Base-by-base conservation (phyloP, 805 yeast species). In the Candida boleticola region DNA sequence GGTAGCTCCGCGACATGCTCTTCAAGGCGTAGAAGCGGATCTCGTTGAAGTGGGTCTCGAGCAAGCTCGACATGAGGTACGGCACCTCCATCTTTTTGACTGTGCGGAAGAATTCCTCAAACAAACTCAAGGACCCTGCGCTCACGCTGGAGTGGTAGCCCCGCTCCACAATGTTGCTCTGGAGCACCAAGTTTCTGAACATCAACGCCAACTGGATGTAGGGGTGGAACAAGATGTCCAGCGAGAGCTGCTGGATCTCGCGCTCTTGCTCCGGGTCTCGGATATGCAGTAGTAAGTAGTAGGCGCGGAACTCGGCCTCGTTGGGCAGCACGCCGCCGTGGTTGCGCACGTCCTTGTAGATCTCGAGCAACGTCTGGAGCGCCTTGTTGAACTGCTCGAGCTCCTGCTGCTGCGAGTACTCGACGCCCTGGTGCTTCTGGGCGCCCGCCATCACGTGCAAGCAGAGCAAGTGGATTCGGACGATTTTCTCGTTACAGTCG, bases 331-430 rank as follows among this genome's bases (percentile, higher is more conserved):
- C 46, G 0, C 87, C 81, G 1, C 89, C 92, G 44, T 76, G 73
- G 21, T 82, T 78, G 34, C 95, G 70, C 9, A 83, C 82, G 54
- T 86, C 96, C 42, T 80, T 79, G 55, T 93, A 93, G 58, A 89
- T 86, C 57, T 93, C 97, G 2, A 86, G 76, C 27, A 93, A 66
- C 0, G 98, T 86, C 55, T 92, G 96, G 36, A 93, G 61, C 0
- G 97, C 86, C 55, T 93, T 93, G 57, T 87, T 89, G 58, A 93
- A 76, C 58, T 93, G 99, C 60, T 93, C 99, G 14, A 92, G 59
- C 64, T 93, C 99, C 62, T 93, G 99, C 59, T 93, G 99, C 51
- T 86, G 86, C 6, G 96, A 89, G 58, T 83, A 90, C 44, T 89
- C 95, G 2, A 71, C 67, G 14, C 60, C 68, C 19, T 22, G 25